Percentiles rank a stretch among this genome's conserved stretches.
phyloP scores from a whole-genome alignment of 1,284 basidiomycete genomes.

The Puccinia novopanici region DNA sequence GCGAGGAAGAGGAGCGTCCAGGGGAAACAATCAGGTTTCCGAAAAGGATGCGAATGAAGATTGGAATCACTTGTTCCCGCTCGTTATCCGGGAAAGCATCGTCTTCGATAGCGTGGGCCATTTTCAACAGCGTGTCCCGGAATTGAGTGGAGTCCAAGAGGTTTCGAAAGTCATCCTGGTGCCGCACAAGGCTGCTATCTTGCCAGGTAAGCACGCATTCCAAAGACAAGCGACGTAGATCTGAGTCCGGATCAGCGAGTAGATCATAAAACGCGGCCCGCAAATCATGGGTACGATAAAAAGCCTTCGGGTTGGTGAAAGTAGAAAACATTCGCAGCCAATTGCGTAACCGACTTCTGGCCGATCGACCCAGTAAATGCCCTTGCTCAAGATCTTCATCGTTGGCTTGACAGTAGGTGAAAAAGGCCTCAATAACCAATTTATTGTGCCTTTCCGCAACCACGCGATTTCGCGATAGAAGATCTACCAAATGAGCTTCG shows the following conservation, averaged over 20 bases:
- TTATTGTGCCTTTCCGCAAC: constrained; percentile 82
- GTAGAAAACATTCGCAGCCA: constrained; percentile 87
- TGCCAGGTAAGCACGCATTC: constrained; percentile 84
- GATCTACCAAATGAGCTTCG: constrained; percentile 74
- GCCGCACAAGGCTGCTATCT: constrained; percentile 68
- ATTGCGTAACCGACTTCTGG: constrained; percentile 66
- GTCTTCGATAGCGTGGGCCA: constrained; percentile 66
- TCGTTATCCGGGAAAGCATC: constrained; percentile 68
- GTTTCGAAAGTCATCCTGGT: constrained; percentile 70
- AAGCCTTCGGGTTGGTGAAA: constrained; percentile 84
- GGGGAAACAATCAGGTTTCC: constrained; percentile 83
- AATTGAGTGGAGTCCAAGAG: constrained; percentile 84
- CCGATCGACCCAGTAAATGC: constrained; percentile 59
- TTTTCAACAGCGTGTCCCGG: constrained; percentile 78
- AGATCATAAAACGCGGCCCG: constrained; percentile 71
- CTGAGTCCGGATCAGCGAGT: constrained; percentile 81
- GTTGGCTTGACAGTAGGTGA: constrained; percentile 62
- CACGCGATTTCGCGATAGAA: constrained; percentile 69
- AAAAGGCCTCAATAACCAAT: constrained; percentile 75
- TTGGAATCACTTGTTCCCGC: constrained; percentile 72
- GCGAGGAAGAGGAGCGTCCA: constrained; percentile 66
- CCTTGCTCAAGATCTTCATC: constrained; percentile 60
- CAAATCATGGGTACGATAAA: constrained; percentile 72
- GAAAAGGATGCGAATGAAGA: constrained; percentile 77
- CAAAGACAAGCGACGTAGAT: constrained; percentile 75